Percentiles rank a stretch among this genome's conserved stretches.
Evolutionary conservation across 495 filamentous ascomycete species (phyloP).

Genomic region (Aspergillus incahuasiensis): DNA sequence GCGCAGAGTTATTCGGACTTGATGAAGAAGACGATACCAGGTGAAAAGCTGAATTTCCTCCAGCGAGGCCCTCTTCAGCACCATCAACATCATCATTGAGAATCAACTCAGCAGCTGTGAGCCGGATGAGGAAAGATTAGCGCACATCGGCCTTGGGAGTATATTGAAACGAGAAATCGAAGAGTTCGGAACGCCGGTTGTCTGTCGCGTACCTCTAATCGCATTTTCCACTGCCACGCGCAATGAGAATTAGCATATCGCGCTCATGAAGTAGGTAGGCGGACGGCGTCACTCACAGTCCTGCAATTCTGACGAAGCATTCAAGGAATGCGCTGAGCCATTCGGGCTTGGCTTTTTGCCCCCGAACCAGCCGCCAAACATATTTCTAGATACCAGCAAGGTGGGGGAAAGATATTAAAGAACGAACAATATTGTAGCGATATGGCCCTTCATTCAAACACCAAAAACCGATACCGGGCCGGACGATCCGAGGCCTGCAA

Average conservation of each 20-base stretch:
- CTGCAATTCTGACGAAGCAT: constrained; percentile 53
- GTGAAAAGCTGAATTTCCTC: constrained; percentile 84
- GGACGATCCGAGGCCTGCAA: constrained; percentile 20
- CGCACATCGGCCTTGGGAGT: neutral
- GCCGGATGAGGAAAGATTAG: constrained; percentile 6
- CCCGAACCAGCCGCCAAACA: constrained; percentile 52
- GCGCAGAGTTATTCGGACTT: neutral
- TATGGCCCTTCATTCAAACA: constrained; percentile 3
- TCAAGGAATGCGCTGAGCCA: constrained; percentile 53
- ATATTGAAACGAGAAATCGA: neutral
- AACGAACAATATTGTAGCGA: neutral
- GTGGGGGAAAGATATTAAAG: neutral
- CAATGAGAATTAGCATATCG: constrained; percentile 19
- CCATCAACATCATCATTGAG: constrained; percentile 92
- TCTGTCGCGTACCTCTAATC: constrained; percentile 47
- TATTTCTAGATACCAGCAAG: constrained; percentile 14
- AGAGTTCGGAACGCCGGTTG: neutral
- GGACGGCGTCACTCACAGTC: constrained; percentile 43
- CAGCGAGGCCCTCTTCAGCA: constrained; percentile 69
- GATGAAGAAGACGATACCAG: constrained; percentile 42
- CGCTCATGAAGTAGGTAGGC: neutral
- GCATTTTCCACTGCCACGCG: constrained; percentile 55
- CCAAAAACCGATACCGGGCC: constrained; percentile 12
- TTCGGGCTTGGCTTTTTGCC: constrained; percentile 45
- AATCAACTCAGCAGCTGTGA: constrained; percentile 56